Conservation (phyloP, 1,139 yeast species). For the Pichia sp. region DNA sequence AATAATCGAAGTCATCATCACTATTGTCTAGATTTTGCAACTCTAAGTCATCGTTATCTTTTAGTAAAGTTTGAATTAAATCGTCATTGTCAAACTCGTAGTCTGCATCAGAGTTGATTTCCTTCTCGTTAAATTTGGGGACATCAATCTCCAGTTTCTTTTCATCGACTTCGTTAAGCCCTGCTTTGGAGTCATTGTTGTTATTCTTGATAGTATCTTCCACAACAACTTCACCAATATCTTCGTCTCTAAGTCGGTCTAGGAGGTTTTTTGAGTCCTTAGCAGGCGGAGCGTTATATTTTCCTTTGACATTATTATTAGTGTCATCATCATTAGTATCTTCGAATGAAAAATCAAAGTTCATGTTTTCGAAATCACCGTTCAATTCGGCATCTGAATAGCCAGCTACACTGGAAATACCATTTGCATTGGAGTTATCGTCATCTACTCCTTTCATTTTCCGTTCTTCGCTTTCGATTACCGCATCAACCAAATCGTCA, state of each 20-base stretch:
- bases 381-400: slow-evolving; percentile 18
- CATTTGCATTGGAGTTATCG: slow-evolving; percentile 11
- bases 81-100: slow-evolving; percentile 72
- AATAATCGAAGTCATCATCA: slow-evolving; percentile 50
- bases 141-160: slow-evolving; percentile 35
- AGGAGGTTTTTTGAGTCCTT: slow-evolving; percentile 30
- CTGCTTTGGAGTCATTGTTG: neutral
- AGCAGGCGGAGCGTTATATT: slow-evolving; percentile 20
- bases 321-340: slow-evolving; percentile 32
- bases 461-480: slow-evolving; percentile 27
- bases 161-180: slow-evolving; percentile 9
- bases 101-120: slow-evolving; percentile 59
- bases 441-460: slow-evolving; percentile 18
- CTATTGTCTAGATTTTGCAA: slow-evolving; percentile 47
- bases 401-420: slow-evolving; percentile 4
- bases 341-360: slow-evolving; percentile 55
- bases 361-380: slow-evolving; percentile 37
- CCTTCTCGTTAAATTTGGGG: slow-evolving; percentile 50
- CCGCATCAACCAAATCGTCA: slow-evolving; percentile 30
- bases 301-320: slow-evolving; percentile 13
- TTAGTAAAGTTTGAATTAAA: slow-evolving; percentile 62
- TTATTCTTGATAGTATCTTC: slow-evolving; percentile 3
- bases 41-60: slow-evolving; percentile 56
- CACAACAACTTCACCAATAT: slow-evolving; percentile 62
- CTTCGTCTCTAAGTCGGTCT: slow-evolving; percentile 38